phyloP scores from a whole-genome alignment of 192 early-diverging fungal genomes.

The Coemansia sp. region DNA sequence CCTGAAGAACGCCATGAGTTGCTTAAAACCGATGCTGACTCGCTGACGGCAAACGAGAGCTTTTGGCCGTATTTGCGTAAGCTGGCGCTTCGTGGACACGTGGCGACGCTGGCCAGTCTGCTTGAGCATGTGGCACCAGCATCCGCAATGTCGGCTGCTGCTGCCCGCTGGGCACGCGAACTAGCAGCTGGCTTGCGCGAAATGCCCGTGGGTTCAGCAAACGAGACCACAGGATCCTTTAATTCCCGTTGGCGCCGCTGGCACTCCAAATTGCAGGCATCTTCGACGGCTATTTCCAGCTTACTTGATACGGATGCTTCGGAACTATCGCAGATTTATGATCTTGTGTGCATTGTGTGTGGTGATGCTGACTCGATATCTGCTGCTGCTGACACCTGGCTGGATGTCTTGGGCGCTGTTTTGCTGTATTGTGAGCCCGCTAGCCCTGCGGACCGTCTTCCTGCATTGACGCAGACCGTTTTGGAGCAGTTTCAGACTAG shows the following conservation, averaged over 20 bases:
- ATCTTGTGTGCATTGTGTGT: conserved; percentile 25
- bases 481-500: conserved; percentile 30
- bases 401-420: conserved; percentile 55
- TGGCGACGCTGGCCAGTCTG: conserved; percentile 25
- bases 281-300: conserved; percentile 16
- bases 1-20: conserved; percentile 30
- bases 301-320: conserved; percentile 9
- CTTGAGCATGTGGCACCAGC: conserved; percentile 24
- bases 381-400: conserved; percentile 46
- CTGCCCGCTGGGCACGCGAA: conserved; percentile 31
- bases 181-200: conserved; percentile 15
- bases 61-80: conserved; percentile 42
- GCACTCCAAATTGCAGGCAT: conserved; percentile 26
- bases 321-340: conserved; percentile 17
- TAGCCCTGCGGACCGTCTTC: conserved; percentile 31
- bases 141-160: conserved; percentile 10
- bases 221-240: conserved; percentile 41
- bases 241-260: conserved; percentile 35
- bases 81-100: conserved; percentile 41
- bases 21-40: conserved; percentile 7
- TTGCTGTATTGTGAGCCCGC: conserved; percentile 57
- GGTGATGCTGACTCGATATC: conserved; percentile 50
- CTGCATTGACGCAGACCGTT: conserved; percentile 13
- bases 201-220: conserved; percentile 42
- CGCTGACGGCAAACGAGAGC: conserved; percentile 4